Percentiles rank a stretch among this genome's conserved stretches.
Evolutionary conservation across 192 early-diverging fungal species (phyloP).

Genomic region (Kappamyces sp.): DNA sequence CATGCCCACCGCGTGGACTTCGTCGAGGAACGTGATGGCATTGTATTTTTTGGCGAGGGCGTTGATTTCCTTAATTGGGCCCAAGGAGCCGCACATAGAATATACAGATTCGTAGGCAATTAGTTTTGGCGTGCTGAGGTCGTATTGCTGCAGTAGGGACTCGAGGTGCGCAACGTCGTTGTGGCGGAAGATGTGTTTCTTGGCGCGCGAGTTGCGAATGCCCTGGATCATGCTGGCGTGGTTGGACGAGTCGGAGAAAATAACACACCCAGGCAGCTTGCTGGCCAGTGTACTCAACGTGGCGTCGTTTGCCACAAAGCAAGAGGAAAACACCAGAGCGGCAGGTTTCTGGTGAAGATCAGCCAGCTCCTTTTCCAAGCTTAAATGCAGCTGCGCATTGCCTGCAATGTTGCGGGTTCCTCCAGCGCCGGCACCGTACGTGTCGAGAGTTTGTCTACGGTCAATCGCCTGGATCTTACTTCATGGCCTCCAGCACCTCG

Average conservation of each 20-base stretch:
- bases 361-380: constrained; percentile 86
- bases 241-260: constrained; percentile 91
- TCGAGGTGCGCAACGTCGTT: constrained; percentile 90
- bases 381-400: constrained; percentile 91
- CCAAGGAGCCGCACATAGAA: constrained; percentile 94
- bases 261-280: constrained; percentile 85
- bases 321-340: constrained; percentile 92
- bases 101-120: constrained; percentile 97
- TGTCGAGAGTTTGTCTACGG: constrained; percentile 71
- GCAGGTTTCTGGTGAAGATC: constrained; percentile 84
- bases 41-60: constrained; percentile 89
- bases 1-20: constrained; percentile 99
- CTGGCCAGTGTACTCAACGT: constrained; percentile 83
- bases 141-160: constrained; percentile 68
- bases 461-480: constrained; percentile 52
- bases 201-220: constrained; percentile 82
- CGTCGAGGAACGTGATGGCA: constrained; percentile 94
- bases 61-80: constrained; percentile 85
- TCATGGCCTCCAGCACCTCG: constrained; percentile 81
- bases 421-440: constrained; percentile 96
- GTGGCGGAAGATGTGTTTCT: constrained; percentile 87
- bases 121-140: constrained; percentile 83
- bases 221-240: constrained; percentile 99
- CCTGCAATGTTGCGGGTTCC: constrained; percentile 99
- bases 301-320: constrained; percentile 97